Base-by-base conservation (phyloP, 352 stramenopile genomes). In the Pythium graminicola region DNA sequence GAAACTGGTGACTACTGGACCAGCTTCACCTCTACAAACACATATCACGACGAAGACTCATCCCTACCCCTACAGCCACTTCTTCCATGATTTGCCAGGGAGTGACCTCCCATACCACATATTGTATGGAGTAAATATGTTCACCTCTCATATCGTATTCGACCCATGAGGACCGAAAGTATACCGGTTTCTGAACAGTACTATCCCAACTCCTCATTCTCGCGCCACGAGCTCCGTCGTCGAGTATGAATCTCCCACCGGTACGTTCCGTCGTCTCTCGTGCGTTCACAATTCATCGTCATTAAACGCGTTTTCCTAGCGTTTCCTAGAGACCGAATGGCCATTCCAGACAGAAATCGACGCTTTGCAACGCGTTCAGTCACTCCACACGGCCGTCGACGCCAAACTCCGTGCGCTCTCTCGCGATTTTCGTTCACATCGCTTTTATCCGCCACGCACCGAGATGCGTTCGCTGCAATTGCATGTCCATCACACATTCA, bases 401-500 rank as follows among this genome's bases (percentile, higher is more conserved):
- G 55, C 60, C 35, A 72, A 79, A 10, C 51, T 89, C 32, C 56
- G 62, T 39, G 41, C 57, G 32, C 69, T 82, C 59, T 72, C 70
- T 36, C 72, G 72, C 16, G 76, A 86, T 19, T 65, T 88, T 8
- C 72, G 75, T n/a, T 64, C 69, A 49, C 66, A 80, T 36, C 71
- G 68, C 36, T 73, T 86, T 14, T 85, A 90, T 36, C 73, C 79
- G 27, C 27, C 36, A 9, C 35, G 32, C 35, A 76, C 62, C 11
- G 72, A 88, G 62, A 71, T 69, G 26, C 81, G 81, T 35, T 61
- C 69, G 43, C 57, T 90, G 46, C 69, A 65, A 16, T 56, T 90
- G 31, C 69, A 68, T 22, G 65, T 90, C 54, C 73, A 75, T 45
- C 73, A 88, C 72, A 74, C 76, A 38, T 86, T 78, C 58, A 53